A percentile compares a stretch with the other conserved stretches of the same genome.
Evolutionary conservation across 2,329 filamentous ascomycete genomes (phyloP).

Genomic region (Falciphora oryzae): DNA sequence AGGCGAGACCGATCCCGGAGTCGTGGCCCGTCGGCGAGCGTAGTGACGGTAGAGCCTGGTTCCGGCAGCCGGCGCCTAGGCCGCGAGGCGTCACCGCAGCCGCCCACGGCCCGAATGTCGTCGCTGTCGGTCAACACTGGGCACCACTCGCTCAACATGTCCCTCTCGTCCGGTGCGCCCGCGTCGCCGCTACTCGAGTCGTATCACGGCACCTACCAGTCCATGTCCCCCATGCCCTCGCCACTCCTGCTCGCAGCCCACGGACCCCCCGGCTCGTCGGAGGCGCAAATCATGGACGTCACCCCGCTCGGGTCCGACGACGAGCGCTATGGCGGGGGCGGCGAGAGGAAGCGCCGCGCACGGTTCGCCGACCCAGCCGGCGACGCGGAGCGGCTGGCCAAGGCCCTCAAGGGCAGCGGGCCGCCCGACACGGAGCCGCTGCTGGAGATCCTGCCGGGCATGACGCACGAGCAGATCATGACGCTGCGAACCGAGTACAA

Average conservation of each 20-base stretch:
- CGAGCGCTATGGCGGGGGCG: constrained; percentile 27
- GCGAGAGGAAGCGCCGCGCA: constrained; percentile 51
- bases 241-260: constrained; percentile 56
- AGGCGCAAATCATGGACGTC: constrained; percentile 38
- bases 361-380: constrained; percentile 81
- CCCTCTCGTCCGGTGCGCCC: constrained; percentile 52
- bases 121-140: constrained; percentile 44
- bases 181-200: constrained; percentile 84
- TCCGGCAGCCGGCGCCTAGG: constrained; percentile 26
- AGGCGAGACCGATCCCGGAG: constrained; percentile 9
- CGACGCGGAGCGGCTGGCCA: constrained; percentile 70
- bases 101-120: constrained; percentile 45
- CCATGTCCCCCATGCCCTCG: constrained; percentile 89
- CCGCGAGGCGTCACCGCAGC: constrained; percentile 41
- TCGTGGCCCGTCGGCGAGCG: constrained; percentile 29
- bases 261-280: constrained; percentile 42
- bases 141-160: constrained; percentile 30
- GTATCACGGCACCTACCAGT: constrained; percentile 91
- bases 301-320: constrained; percentile 47
- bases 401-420: constrained; percentile 62
- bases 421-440: constrained; percentile 64
- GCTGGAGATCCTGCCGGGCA: constrained; percentile 74
- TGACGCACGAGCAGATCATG: constrained; percentile 84
- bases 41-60: constrained; percentile 37
- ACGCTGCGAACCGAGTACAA: constrained; percentile 88